These are phyloP conservation scores for Podospora tetraspora DNA, from an alignment of 495 filamentous ascomycete genomes.

Conservation along the genomic window DNA sequence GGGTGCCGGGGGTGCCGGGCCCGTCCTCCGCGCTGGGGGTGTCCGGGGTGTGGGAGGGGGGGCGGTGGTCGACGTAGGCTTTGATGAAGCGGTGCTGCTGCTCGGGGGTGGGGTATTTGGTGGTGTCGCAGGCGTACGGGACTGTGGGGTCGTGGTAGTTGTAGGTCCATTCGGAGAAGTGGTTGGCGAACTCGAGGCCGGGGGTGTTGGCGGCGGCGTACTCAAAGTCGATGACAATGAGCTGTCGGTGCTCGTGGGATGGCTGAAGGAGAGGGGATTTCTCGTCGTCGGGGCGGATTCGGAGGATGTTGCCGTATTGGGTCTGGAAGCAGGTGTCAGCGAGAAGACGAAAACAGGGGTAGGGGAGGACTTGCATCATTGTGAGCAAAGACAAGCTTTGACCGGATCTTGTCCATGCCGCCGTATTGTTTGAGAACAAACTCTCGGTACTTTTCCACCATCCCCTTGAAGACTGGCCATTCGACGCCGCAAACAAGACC, in stretches of 20 bases:
- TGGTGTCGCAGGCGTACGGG: constrained; percentile 62
- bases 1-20: constrained; percentile 22
- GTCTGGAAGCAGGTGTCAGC: constrained; percentile 50
- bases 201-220: constrained; percentile 87
- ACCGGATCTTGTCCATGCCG: constrained; percentile 57
- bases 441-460: constrained; percentile 70
- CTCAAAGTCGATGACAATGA: constrained; percentile 97
- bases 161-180: constrained; percentile 98
- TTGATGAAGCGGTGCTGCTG: constrained; percentile 80
- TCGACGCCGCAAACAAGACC: constrained; percentile 79
- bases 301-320: constrained; percentile 96
- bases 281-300: constrained; percentile 74
- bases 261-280: constrained; percentile 82
- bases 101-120: constrained; percentile 66
- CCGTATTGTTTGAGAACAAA: constrained; percentile 72
- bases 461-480: constrained; percentile 71
- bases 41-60: constrained; percentile 40
- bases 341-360: not conserved
- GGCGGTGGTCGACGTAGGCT: constrained; percentile 78
- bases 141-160: constrained; percentile 74
- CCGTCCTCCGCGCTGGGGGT: constrained; percentile 50
- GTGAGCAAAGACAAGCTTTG: constrained; percentile 85
- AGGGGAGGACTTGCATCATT: constrained; percentile 69
- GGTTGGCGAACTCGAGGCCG: constrained; percentile 93
- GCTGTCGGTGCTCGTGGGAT: constrained; percentile 85